Evolutionary conservation across 257 asterid genomes (phyloP).

Genomic region (Solanum okadae): DNA sequence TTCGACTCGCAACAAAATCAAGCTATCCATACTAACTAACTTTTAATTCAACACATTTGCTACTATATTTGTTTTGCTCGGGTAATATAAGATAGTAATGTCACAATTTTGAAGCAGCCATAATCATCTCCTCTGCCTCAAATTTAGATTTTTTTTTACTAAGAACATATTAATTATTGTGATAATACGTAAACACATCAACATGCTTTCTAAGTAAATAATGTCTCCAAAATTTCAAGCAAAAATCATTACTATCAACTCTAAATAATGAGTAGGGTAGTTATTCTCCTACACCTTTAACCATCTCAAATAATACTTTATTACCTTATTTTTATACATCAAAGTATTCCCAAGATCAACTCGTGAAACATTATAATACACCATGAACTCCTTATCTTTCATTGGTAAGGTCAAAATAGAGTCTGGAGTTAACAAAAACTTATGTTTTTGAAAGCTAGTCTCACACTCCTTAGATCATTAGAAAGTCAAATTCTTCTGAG

Average conservation of each 20-base stretch:
- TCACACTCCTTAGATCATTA: not conserved
- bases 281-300: not conserved
- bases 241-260: too few relatives aligned
- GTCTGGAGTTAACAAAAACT: not conserved
- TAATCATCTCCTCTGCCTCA: not conserved
- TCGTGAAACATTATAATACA: too few relatives aligned
- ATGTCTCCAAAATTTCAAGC: not conserved
- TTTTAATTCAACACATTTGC: too few relatives aligned
- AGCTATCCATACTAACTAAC: not conserved
- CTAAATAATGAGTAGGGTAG: too few relatives aligned
- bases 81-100: not conserved
- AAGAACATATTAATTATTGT: too few relatives aligned
- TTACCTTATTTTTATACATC: not conserved
- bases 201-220: not conserved
- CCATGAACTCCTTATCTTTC: too few relatives aligned
- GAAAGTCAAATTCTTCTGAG: not conserved
- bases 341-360: not conserved
- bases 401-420: not conserved
- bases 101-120: not conserved
- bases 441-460: not conserved
- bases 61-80: too few relatives aligned
- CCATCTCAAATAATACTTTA: not conserved
- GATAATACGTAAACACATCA: not conserved
- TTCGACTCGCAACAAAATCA: not conserved
- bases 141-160: too few relatives aligned